Evolutionary conservation across 441 rosid species (phyloP).

Genomic region (Croton laevigatus): DNA sequence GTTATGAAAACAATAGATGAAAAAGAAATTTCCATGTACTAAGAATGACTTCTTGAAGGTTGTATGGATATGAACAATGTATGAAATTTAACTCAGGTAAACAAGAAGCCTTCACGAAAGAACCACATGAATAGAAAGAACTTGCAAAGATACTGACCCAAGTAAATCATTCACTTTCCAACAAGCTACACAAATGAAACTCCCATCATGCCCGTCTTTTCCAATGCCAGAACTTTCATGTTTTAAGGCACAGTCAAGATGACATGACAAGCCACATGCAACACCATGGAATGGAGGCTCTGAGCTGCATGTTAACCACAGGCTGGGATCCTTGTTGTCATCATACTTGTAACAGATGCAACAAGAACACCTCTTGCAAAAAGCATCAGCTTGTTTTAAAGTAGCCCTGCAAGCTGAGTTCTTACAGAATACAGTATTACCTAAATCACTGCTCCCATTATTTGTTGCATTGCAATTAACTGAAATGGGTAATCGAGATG

Average conservation of each 20-base stretch:
- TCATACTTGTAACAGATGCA: slow-evolving; percentile 80
- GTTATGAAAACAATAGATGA: background rate
- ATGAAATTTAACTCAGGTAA: background rate
- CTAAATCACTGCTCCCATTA: slow-evolving; percentile 29
- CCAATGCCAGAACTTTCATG: slow-evolving; percentile 66
- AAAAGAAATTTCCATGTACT: background rate
- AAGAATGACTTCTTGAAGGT: background rate
- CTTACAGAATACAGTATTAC: slow-evolving; percentile 53
- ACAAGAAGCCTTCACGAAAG: background rate
- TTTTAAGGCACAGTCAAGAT: slow-evolving; percentile 84
- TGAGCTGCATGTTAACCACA: slow-evolving; percentile 81
- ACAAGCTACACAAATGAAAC: slow-evolving; percentile 70
- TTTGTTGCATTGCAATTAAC: slow-evolving; percentile 34
- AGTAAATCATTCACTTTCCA: slow-evolving; percentile 83
- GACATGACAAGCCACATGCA: slow-evolving; percentile 88
- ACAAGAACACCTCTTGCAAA: slow-evolving; percentile 94
- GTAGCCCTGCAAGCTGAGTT: slow-evolving; percentile 89
- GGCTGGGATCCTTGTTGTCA: slow-evolving; percentile 95
- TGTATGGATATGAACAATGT: background rate
- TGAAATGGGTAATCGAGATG: slow-evolving; percentile 59
- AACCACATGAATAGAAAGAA: slow-evolving; percentile 1
- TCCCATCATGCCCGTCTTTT: slow-evolving; percentile 62
- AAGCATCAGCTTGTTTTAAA: slow-evolving; percentile 52
- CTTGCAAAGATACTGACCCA: slow-evolving; percentile 43
- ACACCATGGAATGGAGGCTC: slow-evolving; percentile 63